Base-by-base conservation (phyloP, 495 filamentous ascomycete genomes). In the Bathelium albidoporum region DNA sequence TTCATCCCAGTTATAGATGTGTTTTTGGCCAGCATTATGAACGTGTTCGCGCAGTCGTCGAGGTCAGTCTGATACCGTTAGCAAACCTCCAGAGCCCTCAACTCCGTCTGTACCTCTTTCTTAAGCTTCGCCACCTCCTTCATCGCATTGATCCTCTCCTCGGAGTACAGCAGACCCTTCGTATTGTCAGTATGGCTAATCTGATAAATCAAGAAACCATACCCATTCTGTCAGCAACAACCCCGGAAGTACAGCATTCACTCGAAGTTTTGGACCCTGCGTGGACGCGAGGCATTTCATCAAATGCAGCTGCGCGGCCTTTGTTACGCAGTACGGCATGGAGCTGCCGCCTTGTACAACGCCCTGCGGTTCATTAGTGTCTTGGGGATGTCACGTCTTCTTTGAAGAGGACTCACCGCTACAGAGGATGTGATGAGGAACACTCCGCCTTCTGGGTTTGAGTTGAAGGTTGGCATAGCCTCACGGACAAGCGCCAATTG, bases 181-280 rank as follows among this genome's bases (percentile, higher is more conserved):
- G 16, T 1, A 11, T 32, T n/a, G 39, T 58, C 29, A 41, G 58
- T 12, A 59, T 36, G 36, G 32, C 34, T 31, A 36, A 36, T 2
- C 31, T 20, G 31, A 3, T 34, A 14, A 49, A 14, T 4, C 45
- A 28, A 32, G 22, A 20, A 4, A 60, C 73, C 69, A 63, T 64
- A 86, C 86, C 88, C 88, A 90, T 73, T 90, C 87, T 5, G 88
- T 91, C 59, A 86, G 70, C 58, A 90, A 69, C 32, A 89, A 74
- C 14, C 87, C 86, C 2, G 87, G 87, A 53, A 85, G 72, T 0
- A 87, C 80, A 32, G 87, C 85, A 71, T 90, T 89, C 31, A 88
- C 75, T 20, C 87, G 76, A 18, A 86, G 72, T 66, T 89, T 89
- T 5, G 79, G 74, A 0, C 87, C 87, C 66, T 88, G 85, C 0